Percentiles rank a stretch among this genome's conserved stretches.
phyloP scores from a whole-genome alignment of 73 alveolate genomes.

The Paramecium tetraurelia region DNA sequence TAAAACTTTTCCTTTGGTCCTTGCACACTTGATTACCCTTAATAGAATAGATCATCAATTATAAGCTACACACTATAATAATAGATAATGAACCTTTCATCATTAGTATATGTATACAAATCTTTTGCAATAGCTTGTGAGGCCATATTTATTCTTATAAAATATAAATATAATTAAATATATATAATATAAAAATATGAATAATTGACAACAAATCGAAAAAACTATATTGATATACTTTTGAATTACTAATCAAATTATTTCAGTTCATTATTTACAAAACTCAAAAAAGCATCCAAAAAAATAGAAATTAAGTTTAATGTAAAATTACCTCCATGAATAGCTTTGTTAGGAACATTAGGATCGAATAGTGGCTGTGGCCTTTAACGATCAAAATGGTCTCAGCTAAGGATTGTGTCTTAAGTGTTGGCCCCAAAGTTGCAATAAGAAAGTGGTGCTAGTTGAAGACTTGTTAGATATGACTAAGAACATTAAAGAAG shows the following conservation, averaged over 20 bases:
- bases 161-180: background rate
- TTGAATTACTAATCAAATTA: background rate
- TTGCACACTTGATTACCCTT: conserved; percentile 60
- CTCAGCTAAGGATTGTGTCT: background rate
- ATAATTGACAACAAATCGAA: background rate
- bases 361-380: background rate
- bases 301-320: background rate
- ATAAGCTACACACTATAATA: background rate
- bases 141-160: background rate
- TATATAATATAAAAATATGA: background rate
- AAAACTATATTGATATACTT: background rate
- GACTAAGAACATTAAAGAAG: background rate
- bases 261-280: background rate
- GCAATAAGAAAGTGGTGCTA: background rate
- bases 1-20: conserved; percentile 55
- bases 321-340: background rate
- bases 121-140: conserved; percentile 15
- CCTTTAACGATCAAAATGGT: background rate
- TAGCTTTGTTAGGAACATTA: background rate
- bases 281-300: background rate
- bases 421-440: background rate
- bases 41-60: conserved; percentile 26
- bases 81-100: background rate
- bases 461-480: background rate
- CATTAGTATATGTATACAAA: conserved; percentile 10